Evolutionary conservation across 441 rosid genomes (phyloP), one percentile per base, ranked within the genome.

Genomic region (Theobroma grandiflorum): DNA sequence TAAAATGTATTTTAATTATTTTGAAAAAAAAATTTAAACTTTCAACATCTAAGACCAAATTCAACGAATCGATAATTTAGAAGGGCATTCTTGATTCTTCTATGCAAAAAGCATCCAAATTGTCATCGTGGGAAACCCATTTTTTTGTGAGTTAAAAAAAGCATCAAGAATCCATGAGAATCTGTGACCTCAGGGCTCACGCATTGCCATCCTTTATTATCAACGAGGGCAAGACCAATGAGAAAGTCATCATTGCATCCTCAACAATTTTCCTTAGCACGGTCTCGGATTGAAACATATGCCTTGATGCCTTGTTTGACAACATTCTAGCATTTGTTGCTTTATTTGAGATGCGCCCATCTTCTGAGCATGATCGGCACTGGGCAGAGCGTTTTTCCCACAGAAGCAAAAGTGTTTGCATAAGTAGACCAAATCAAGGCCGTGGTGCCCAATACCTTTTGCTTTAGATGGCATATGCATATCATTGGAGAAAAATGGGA

Each of bases 131-230:
- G 8, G 14, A 12, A 33, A 15, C 42, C 66, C 33, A 12, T 14
- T 33, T 62, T 45, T 62, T 35, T 33, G n/a, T 15, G 22, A 15
- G 22, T 4, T 33, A 3, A 11, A 8, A 31, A 26, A 4, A 61
- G 16, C 65, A 61, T 8, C 14, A 10, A 18, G 69, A 64, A 37
- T 64, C 11, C 22, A 64, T 64, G 12, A 2, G 47, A 8, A 7
- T 12, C 4, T 16, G n/a, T 62, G 67, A 62, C 67, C 18, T 62
- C 66, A 61, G 18, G 38, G 66, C 66, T 61, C 67, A 62, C 42
- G 42, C 9, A 18, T 7, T 15, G 11, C 69, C 16, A 16, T 64
- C 26, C 45, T 37, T 64, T 18, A 52, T 37, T 37, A 16, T 37
- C 69, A 37, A 64, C 20, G 0, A 37, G 6, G 47, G 69, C 10